Evolutionary conservation across 2,329 filamentous ascomycete genomes (phyloP).

Genomic region (Graphilbum fragrans): DNA sequence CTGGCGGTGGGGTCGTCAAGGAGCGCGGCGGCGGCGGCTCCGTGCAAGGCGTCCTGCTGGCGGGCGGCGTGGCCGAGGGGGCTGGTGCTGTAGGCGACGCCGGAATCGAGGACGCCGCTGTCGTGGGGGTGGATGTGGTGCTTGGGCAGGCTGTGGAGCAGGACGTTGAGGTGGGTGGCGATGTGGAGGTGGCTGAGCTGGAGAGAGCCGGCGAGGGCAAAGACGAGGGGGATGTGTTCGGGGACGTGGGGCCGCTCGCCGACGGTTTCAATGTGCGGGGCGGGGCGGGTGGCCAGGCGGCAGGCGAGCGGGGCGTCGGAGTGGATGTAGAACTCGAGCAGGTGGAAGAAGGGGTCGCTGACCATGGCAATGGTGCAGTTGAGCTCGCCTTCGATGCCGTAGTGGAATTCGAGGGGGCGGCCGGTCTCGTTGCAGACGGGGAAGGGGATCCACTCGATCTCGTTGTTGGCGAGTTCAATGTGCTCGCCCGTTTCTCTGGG

Average conservation of each 20-base stretch:
- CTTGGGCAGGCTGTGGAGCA: constrained; percentile 60
- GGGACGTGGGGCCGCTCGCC: constrained; percentile 36
- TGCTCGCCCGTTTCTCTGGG: constrained; percentile 81
- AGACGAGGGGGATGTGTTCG: constrained; percentile 72
- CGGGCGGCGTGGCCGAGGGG: constrained; percentile 49
- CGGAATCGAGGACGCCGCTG: constrained; percentile 75
- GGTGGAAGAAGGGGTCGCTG: constrained; percentile 70
- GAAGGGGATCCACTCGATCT: constrained; percentile 88
- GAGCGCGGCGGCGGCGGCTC: not conserved
- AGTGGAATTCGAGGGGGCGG: constrained; percentile 70
- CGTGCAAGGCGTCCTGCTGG: constrained; percentile 17
- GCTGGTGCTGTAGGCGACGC: constrained; percentile 74
- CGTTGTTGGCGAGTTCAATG: constrained; percentile 66
- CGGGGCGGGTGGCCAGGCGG: constrained; percentile 70
- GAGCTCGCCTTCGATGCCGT: constrained; percentile 69
- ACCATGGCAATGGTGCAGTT: constrained; percentile 76
- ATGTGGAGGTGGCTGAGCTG: constrained; percentile 86
- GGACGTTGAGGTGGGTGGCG: constrained; percentile 76
- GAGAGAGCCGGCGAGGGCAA: constrained; percentile 79
- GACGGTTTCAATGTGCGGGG: constrained; percentile 39
- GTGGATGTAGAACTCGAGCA: constrained; percentile 96
- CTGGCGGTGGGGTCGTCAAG: not conserved
- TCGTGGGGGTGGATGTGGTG: constrained; percentile 50
- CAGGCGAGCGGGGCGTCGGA: constrained; percentile 88
- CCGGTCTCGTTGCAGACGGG: constrained; percentile 80